phyloP scores from a whole-genome alignment of 768 basidiomycete genomes.

The Lactarius tabidus region DNA sequence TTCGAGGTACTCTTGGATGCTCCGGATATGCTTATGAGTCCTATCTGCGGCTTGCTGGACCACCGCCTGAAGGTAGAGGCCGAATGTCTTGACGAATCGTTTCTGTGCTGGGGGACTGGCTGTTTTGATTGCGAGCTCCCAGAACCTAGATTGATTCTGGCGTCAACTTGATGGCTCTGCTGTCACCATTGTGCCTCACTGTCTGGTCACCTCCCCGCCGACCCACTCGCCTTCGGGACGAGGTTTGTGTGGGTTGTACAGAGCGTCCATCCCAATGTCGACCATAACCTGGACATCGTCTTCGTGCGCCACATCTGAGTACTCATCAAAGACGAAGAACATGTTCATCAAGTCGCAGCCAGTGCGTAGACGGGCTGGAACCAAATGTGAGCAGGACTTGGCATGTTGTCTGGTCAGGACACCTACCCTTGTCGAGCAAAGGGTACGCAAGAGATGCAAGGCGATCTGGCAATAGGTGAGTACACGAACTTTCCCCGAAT shows the following conservation, averaged over 20 bases:
- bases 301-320: constrained; percentile 26
- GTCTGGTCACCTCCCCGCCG: constrained; percentile 27
- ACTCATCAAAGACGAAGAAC: constrained; percentile 30
- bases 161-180: neutral
- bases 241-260: constrained; percentile 27
- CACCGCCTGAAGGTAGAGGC: constrained; percentile 21
- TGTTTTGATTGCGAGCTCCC: constrained; percentile 26
- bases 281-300: constrained; percentile 23
- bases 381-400: neutral
- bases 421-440: constrained; percentile 20
- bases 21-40: constrained; percentile 19
- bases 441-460: constrained; percentile 30
- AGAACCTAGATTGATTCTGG: constrained; percentile 21
- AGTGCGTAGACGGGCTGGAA: constrained; percentile 22
- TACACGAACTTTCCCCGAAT: neutral
- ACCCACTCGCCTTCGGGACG: constrained; percentile 26
- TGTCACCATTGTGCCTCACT: constrained; percentile 20
- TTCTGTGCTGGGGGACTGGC: constrained; percentile 22
- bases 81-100: constrained; percentile 25
- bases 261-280: constrained; percentile 29
- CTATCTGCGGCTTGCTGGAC: constrained; percentile 24
- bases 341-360: constrained; percentile 31
- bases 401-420: neutral
- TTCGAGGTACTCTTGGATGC: constrained; percentile 23
- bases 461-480: constrained; percentile 20